Evolutionary conservation across 73 alveolate genomes (phyloP).

Genomic region (Paramecium pentaurelia): DNA sequence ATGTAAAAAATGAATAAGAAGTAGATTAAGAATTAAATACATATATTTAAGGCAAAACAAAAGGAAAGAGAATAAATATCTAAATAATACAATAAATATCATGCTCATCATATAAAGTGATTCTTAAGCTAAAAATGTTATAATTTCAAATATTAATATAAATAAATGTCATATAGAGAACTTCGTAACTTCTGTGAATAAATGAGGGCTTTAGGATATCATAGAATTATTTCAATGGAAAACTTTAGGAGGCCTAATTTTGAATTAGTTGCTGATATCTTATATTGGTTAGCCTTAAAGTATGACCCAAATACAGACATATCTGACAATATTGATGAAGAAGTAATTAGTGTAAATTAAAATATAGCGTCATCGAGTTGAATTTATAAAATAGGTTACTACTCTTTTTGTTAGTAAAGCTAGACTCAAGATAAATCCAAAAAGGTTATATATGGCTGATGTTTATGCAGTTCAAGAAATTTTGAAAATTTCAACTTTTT

Average conservation of each 20-base stretch:
- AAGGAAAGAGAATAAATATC: neutral
- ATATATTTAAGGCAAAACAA: neutral
- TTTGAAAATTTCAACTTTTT: conserved; percentile 89
- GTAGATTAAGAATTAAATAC: neutral
- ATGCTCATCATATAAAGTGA: neutral
- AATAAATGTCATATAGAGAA: conserved; percentile 95
- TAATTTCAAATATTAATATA: neutral
- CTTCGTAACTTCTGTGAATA: conserved; percentile 98
- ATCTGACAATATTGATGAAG: conserved; percentile 96
- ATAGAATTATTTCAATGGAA: conserved; percentile 95
- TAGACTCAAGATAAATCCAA: conserved; percentile 93
- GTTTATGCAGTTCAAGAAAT: conserved; percentile 98
- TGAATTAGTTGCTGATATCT: conserved; percentile 95
- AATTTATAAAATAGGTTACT: conserved; percentile 88
- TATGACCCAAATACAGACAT: conserved; percentile 93
- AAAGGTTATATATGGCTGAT: conserved; percentile 95
- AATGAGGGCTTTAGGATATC: conserved; percentile 98
- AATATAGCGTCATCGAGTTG: conserved; percentile 83
- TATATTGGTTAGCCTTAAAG: conserved; percentile 93
- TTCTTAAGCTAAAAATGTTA: neutral
- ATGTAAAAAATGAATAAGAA: neutral
- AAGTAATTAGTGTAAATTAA: conserved; percentile 1
- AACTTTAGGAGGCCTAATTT: conserved; percentile 95
- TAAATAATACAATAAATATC: neutral
- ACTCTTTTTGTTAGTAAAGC: conserved; percentile 88